phyloP scores from a whole-genome alignment of 228 moss, liverwort and hornwort species.

The Sphagnum fallax region DNA sequence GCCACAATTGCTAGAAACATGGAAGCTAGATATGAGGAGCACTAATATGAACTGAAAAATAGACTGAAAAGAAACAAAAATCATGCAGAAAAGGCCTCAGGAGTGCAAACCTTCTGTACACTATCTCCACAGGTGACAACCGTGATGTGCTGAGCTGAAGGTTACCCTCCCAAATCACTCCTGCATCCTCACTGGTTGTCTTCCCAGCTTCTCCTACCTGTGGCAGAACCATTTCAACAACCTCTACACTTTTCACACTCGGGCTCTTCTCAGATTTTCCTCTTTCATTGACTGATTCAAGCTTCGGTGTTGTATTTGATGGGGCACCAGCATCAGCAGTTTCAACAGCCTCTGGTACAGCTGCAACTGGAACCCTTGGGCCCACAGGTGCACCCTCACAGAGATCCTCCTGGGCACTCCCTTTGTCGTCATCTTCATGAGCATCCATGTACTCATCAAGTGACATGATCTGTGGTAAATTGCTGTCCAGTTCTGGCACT shows the following conservation, averaged over 20 bases:
- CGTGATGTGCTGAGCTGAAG: slow-evolving; percentile 73
- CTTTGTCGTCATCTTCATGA: slow-evolving; percentile 25
- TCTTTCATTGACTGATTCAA: slow-evolving; percentile 16
- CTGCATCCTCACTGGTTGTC: slow-evolving; percentile 19
- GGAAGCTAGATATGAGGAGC: too few species aligned
- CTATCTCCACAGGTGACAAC: slow-evolving; percentile 45
- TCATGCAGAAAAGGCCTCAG: too few species aligned
- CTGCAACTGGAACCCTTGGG: slow-evolving; percentile 8
- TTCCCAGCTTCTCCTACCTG: slow-evolving; percentile 14
- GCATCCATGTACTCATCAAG: slow-evolving; percentile 63
- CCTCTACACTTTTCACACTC: slow-evolving; percentile 17
- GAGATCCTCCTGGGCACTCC: slow-evolving; percentile 24
- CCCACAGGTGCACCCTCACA: slow-evolving; percentile 60
- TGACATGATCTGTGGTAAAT: slow-evolving; percentile 54
- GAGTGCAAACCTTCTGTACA: slow-evolving; percentile 51
- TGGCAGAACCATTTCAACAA: slow-evolving; percentile 13
- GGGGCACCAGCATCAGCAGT: slow-evolving; percentile 8
- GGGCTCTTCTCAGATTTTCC: slow-evolving; percentile 6
- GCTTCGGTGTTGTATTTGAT: slow-evolving; percentile 5
- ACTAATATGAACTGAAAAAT: too few species aligned
- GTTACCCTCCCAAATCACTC: slow-evolving; percentile 56
- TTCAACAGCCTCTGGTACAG: slow-evolving; percentile 15
- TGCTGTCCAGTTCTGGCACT: slow-evolving; percentile 18
- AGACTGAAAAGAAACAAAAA: too few species aligned
- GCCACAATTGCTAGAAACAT: too few species aligned